Base-by-base conservation (phyloP, 768 basidiomycete genomes). In the Termitomyces sp. region DNA sequence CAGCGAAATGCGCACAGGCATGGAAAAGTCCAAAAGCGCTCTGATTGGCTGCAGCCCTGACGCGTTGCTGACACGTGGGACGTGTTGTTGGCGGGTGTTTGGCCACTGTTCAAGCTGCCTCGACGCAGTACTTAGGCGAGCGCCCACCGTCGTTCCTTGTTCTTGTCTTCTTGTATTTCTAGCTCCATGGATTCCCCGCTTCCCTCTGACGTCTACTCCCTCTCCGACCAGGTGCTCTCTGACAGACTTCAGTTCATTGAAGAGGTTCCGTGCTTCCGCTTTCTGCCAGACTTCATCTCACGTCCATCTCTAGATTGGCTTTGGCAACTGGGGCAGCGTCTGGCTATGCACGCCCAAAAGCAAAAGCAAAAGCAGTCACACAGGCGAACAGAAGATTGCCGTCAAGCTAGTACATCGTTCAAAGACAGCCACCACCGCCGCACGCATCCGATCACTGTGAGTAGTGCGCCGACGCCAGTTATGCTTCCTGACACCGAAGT, bases 361-460 rank as follows among this genome's bases (percentile, higher is more conserved):
- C 24, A 70, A 69, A 56, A 64, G 71, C 8, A 57, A 70, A 51
- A 72, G 76, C 57, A 67, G 69, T 57, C 62, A 75, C 54, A 63
- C 72, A 64, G 70, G 66, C 42, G 78, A 77, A 51, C 78, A 75
- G 63, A 86, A 86, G 66, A 80, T 95, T 41, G 96, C 95, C 2
- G 88, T 94, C 65, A 99, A 99, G 74, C 82, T 99, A 39, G 95
- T 99, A 0, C 92, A 94, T 68, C 79, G 95, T 44, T 89, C 89
- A 67, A 87, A 86, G 67, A 85, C 88, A 13, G 80, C 88, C 31
- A 92, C 92, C 12, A 93, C 92, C 0, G 90, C 92, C 5, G 93
- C 94, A 16, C 83, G 96, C 53, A 90, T 99, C 56, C 78, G 87
- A 66, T 94, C 94, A 46, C 76, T 98, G 84, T 97, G 67, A 60